Percentiles rank a stretch among this genome's conserved stretches.
Conservation (phyloP, 2,329 filamentous ascomycete species). For the Sclerotinia trifoliorum region DNA sequence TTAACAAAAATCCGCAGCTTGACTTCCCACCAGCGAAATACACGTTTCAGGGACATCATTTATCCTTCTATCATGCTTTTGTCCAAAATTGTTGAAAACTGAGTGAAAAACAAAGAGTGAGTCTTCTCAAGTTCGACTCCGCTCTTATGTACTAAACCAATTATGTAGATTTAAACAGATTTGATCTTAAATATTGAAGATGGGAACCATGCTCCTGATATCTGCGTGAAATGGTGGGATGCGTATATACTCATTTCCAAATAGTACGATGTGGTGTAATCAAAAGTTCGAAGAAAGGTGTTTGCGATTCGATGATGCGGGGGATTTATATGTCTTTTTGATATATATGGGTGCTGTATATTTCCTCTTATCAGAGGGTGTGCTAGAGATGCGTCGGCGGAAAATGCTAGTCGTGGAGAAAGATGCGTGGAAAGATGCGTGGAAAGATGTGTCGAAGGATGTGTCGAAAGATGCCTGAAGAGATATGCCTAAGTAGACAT, state of each 20-base stretch:
- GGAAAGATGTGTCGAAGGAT: not conserved
- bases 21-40: not conserved
- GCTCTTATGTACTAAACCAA: not conserved
- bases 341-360: no score
- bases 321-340: not conserved
- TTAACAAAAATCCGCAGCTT: not conserved
- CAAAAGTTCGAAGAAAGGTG: not conserved
- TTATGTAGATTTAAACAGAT: not conserved
- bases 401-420: no score
- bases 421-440: not conserved
- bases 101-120: not conserved
- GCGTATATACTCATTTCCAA: not conserved
- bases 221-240: not conserved
- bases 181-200: not conserved
- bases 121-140: not conserved
- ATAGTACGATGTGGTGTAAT: no score
- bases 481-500: no score
- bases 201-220: not conserved
- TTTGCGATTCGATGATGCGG: not conserved
- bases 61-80: not conserved
- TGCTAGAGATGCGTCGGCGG: not conserved
- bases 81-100: not conserved
- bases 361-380: not conserved
- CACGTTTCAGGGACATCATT: not conserved
- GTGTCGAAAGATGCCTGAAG: no score